A percentile compares a stretch with the other conserved stretches of the same genome.
Conservation (phyloP, 108 stramenopile genomes). For the Cyclotella choctawhatcheeana region DNA sequence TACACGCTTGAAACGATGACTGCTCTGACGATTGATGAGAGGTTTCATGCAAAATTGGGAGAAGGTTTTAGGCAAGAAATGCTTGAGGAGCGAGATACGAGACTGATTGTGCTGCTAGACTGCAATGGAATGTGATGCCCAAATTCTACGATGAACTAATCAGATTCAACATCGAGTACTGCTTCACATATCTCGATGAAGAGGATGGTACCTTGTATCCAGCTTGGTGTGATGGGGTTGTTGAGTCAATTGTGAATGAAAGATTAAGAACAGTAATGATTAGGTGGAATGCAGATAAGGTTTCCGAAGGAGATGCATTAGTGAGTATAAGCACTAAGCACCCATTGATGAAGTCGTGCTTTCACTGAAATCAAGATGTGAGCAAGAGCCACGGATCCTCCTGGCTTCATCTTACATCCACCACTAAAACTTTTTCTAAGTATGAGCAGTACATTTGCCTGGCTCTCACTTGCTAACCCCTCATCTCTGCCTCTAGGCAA, state of each 20-base stretch:
- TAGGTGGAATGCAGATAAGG: slow-evolving; percentile 13
- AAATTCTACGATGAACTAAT: not conserved
- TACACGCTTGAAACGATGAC: not conserved
- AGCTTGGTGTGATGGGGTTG: slow-evolving; percentile 1
- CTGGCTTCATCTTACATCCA: too few species aligned
- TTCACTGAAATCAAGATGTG: too few species aligned
- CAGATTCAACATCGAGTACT: slow-evolving; percentile 7
- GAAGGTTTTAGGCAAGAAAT: not conserved
- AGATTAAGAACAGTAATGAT: slow-evolving; percentile 2
- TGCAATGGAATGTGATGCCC: not conserved
- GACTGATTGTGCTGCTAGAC: not conserved
- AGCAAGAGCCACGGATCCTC: too few species aligned
- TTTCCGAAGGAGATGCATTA: not conserved
- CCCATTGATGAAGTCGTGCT: not conserved
- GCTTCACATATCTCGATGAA: not conserved
- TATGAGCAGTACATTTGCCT: too few species aligned
- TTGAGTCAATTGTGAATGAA: slow-evolving; percentile 2
- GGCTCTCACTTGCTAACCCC: too few species aligned
- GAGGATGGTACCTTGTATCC: slow-evolving; percentile 1
- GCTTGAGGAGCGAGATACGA: not conserved
- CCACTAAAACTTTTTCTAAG: too few species aligned
- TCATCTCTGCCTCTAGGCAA: too few species aligned
- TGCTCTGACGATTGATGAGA: not conserved
- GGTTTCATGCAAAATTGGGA: not conserved
- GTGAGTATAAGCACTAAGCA: slow-evolving; percentile 17